phyloP scores from a whole-genome alignment of 164 flowering plant genomes.

The Echeveria elegans region DNA sequence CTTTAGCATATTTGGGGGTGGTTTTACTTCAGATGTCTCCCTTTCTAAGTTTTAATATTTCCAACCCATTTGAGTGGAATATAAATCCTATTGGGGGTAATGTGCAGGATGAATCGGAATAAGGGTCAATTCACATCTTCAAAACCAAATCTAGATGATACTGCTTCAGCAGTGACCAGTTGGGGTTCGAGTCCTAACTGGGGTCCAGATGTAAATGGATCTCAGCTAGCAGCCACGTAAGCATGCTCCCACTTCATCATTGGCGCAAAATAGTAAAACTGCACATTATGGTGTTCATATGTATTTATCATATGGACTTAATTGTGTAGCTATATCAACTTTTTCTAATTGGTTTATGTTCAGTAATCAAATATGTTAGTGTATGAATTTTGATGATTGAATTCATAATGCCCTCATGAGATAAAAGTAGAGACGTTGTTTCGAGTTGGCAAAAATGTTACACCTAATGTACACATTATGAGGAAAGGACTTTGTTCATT shows the following conservation, averaged over 20 bases:
- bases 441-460: not conserved
- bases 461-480: not conserved
- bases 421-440: not conserved
- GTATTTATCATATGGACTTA: not conserved
- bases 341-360: too few species aligned
- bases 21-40: not conserved
- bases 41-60: too few species aligned
- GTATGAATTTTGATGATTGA: not conserved
- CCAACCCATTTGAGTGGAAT: not conserved
- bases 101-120: conserved; percentile 62
- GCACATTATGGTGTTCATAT: not conserved
- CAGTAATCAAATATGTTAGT: too few species aligned
- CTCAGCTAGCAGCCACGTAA: conserved; percentile 47
- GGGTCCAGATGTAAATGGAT: conserved; percentile 30
- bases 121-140: conserved; percentile 74
- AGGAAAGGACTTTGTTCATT: not conserved
- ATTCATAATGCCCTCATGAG: not conserved
- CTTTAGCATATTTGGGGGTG: not conserved
- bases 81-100: not conserved
- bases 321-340: not conserved
- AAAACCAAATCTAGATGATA: conserved; percentile 39
- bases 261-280: not conserved
- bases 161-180: conserved; percentile 28
- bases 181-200: conserved; percentile 44
- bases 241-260: conserved; percentile 14